phyloP scores from a whole-genome alignment of 208 protist genomes.

The Leptomonas seymouri region DNA sequence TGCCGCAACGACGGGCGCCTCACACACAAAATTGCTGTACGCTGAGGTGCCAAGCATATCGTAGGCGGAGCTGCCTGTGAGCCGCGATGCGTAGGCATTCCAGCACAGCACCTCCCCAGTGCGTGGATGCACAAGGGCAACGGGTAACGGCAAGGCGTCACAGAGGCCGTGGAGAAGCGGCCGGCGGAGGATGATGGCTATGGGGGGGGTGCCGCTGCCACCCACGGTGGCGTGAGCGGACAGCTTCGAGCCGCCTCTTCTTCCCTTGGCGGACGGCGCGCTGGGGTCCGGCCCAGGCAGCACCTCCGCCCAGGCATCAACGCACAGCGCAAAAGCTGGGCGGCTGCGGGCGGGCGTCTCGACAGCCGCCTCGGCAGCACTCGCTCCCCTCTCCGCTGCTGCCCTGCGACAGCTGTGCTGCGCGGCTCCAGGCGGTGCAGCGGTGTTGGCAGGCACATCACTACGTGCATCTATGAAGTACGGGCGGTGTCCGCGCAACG shows the following conservation, averaged over 20 bases:
- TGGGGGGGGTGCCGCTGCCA: neutral
- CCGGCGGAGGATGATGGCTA: slow-evolving; percentile 45
- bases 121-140: slow-evolving; percentile 61
- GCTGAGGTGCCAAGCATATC: slow-evolving; percentile 56
- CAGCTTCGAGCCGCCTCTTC: neutral
- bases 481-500: slow-evolving; percentile 33
- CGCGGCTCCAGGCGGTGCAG: neutral
- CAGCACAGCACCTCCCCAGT: slow-evolving; percentile 67
- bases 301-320: slow-evolving; percentile 57
- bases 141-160: slow-evolving; percentile 62
- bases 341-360: neutral
- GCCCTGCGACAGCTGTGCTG: no score
- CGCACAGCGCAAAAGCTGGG: slow-evolving; percentile 35
- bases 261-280: neutral
- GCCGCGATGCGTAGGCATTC: slow-evolving; percentile 40
- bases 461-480: slow-evolving; percentile 6
- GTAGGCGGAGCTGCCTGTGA: slow-evolving; percentile 44
- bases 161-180: slow-evolving; percentile 63
- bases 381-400: neutral
- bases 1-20: slow-evolving; percentile 2
- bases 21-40: slow-evolving; percentile 31
- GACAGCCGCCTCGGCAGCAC: neutral
- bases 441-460: no score
- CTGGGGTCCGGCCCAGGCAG: neutral
- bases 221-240: neutral